Conservation (phyloP, 495 filamentous ascomycete species). For the Tuber umbilicatum region DNA sequence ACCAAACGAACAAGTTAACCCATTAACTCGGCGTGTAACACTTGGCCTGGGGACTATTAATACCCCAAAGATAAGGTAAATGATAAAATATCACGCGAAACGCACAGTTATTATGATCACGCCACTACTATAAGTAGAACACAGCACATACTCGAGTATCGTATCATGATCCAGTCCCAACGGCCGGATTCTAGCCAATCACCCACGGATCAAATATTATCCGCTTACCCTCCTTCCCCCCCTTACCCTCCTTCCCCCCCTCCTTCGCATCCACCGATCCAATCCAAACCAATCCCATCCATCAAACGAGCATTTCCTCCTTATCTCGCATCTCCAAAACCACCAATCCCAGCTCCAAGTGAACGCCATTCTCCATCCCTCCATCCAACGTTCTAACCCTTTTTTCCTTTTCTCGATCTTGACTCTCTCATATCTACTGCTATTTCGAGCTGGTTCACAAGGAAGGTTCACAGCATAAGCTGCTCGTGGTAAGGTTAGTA, state of each 20-base stretch:
- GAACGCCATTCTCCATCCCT: neutral
- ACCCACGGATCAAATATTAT: neutral
- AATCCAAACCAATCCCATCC: neutral
- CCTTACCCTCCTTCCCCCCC: neutral
- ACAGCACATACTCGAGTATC: neutral
- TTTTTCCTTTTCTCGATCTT: neutral
- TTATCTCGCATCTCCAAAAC: slow-evolving; percentile 19
- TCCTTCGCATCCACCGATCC: neutral
- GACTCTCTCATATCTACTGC: neutral
- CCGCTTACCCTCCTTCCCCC: neutral
- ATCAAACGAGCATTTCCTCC: slow-evolving; percentile 7
- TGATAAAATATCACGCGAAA: neutral
- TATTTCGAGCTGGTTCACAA: neutral
- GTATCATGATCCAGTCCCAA: neutral
- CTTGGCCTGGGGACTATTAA: neutral
- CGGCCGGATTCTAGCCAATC: neutral
- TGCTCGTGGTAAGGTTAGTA: neutral
- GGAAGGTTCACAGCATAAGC: neutral
- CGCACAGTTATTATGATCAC: neutral
- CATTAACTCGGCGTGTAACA: neutral
- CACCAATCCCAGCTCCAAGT: neutral
- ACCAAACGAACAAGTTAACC: neutral
- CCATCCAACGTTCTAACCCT: neutral
- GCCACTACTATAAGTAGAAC: neutral
- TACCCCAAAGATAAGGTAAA: neutral